These are phyloP conservation scores for Chondrus crispus DNA, from an alignment of 23 red algal genomes.

Conservation along the genomic window DNA sequence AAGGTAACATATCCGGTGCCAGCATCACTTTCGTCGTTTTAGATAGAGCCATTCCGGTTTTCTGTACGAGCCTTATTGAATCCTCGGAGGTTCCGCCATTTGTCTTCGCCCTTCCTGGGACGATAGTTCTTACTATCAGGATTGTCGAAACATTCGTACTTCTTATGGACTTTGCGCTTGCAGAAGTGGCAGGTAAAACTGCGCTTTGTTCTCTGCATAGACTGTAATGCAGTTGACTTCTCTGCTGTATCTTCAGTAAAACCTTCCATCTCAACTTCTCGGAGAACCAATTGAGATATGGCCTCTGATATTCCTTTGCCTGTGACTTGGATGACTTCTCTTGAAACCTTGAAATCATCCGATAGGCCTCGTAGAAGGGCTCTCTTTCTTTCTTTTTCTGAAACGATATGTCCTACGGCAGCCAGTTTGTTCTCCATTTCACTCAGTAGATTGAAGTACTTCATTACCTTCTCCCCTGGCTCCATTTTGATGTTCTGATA, in stretches of 20 bases:
- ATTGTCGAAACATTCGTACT: slow-evolving; percentile 32
- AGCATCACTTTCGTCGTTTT: not conserved
- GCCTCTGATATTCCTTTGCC: not conserved
- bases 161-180: not conserved
- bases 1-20: not conserved
- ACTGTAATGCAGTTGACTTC: too few relatives aligned
- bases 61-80: too few relatives aligned
- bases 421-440: slow-evolving; percentile 2
- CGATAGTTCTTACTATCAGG: not conserved
- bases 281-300: not conserved
- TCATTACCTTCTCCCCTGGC: not conserved
- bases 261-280: not conserved
- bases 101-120: not conserved
- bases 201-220: not conserved
- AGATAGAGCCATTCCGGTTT: not conserved
- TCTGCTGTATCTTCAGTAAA: not conserved
- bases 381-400: too few relatives aligned
- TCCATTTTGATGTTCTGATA: not conserved
- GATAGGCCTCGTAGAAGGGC: not conserved
- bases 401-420: not conserved
- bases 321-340: not conserved
- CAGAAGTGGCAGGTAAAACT: slow-evolving; percentile 10
- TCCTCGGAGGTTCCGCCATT: not conserved
- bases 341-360: not conserved
- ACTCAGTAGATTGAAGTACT: not conserved